Evolutionary conservation across 805 yeast genomes (phyloP), one percentile per base, ranked within the genome.

Genomic region (Torulaspora maleeae): DNA sequence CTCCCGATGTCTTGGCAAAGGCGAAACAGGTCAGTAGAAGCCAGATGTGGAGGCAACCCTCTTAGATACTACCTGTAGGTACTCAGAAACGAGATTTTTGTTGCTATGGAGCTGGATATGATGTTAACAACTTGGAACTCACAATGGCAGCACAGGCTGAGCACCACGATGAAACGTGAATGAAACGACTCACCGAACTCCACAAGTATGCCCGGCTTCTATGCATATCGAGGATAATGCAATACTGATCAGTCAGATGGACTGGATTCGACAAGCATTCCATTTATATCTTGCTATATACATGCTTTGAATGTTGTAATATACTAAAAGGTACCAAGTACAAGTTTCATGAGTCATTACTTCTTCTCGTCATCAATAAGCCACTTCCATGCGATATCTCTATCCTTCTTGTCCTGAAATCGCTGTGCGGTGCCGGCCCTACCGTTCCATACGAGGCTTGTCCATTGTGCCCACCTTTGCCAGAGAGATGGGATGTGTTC

Each of bases 371-470:
- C 78, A 29, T 74, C 72, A 7, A 74, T 69, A 25, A 77, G 61
- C 82, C 82, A 77, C 48, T 73, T 75, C 81, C 81, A 76, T 4
- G 75, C 72, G 45, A 75, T 60, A 36, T 76, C 79, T 49, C 77
- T 60, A 36, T 73, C 68, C 34, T 65, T 64, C 28, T 56, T 49
- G 16, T 56, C 50, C 28, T 52, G 50, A 4, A 40, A 30, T 17
- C 47, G 43, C 20, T 52, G 52, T 12, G 39, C 41, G 25, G 38
- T 25, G 25, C 49, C 41, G 25, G 43, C 25, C 28, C 45, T 47
- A 8, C 64, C 62, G 27, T 43, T 43, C 64, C 63, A 58, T 8
- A 57, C 12, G 6, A 35, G 17, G 27, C 43, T 33, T 8, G 48
- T 45, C 48, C 52, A 38, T 12, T 47, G 44, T 30, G 47, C 52